These are phyloP conservation scores for Cinnamomum chago DNA, from an alignment of 164 flowering plant species.

Conservation along the genomic window DNA sequence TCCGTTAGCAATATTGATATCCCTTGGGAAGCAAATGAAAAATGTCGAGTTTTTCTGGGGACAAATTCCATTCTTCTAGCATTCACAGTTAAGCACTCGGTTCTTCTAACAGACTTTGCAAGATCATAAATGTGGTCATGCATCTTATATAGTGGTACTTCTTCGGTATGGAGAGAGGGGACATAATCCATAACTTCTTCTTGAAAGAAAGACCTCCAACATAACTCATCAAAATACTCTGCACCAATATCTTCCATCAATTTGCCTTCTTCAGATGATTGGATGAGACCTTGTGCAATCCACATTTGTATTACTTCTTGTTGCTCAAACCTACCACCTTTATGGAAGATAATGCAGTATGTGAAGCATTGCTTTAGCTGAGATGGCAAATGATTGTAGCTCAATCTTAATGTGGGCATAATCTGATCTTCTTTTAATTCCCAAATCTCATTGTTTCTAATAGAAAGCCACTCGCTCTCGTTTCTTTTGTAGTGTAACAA, in stretches of 20 bases:
- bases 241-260: not conserved
- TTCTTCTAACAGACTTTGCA: not conserved
- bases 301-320: slow-evolving; percentile 11
- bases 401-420: not conserved
- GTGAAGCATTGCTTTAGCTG: slow-evolving; percentile 14
- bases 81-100: not conserved
- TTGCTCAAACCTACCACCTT: slow-evolving; percentile 2
- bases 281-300: slow-evolving; percentile 9
- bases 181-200: not conserved
- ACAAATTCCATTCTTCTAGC: too few species aligned
- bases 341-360: slow-evolving; percentile 18
- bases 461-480: slow-evolving; percentile 3
- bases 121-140: slow-evolving; percentile 8
- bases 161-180: too few species aligned
- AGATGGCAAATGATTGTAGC: slow-evolving; percentile 1
- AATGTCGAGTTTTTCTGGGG: too few species aligned
- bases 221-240: not conserved
- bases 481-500: slow-evolving; percentile 5
- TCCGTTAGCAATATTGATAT: too few species aligned
- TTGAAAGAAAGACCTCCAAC: not conserved
- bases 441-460: not conserved
- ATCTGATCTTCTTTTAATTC: not conserved
- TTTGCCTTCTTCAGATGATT: not conserved
- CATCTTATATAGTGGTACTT: not conserved
- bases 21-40: too few species aligned